Evolutionary conservation across 164 flowering plant species (phyloP), one percentile per base, ranked within the genome.

Genomic region (Dillenia turbinata): DNA sequence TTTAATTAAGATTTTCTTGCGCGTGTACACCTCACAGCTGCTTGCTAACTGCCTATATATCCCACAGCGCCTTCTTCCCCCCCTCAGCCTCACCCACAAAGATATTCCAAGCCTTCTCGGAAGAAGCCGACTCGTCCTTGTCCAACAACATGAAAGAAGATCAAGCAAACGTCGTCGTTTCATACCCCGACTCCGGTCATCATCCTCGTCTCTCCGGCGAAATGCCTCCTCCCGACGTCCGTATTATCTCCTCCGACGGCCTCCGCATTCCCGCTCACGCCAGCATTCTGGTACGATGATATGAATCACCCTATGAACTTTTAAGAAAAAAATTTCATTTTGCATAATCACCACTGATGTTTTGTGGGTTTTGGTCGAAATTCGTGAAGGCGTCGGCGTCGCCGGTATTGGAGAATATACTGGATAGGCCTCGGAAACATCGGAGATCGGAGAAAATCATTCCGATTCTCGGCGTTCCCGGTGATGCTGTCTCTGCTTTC

Each of bases 401-500:
- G 55, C 75, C 87, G 49, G 95, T 88, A 44, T 66, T 92, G 70
- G 91, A 86, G 70, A 84, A 72, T 51, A 71, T 85, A 46, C 59
- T 89, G 24, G 85, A 83, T 19, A 75, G 77, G 68, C 85, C 88
- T 10, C 66, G 70, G 1, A 85, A 81, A 73, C 71, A 68, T 44
- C 71, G 77, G 54, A 73, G 71, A 52, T 69, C 81, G 12, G 85
- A 74, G 66, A 76, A 48, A 52, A 73, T 73, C 10, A 71, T 90
- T 57, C 78, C 78, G 46, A 86, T 92, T 54, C 83, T 77, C 43
- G 98, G 98, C 54, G 98, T 92, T 60, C 93, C 96, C 0, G 66
- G 74, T 73, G 86, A 85, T 43, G 88, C 98, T 14, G 92, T 86
- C 13, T 19, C 69, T 12, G 79, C 79, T 16, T 92, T 92, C 58